A percentile compares a stretch with the other conserved stretches of the same genome.
Evolutionary conservation across 192 early-diverging fungal species (phyloP).

Genomic region (Coemansia sp.): DNA sequence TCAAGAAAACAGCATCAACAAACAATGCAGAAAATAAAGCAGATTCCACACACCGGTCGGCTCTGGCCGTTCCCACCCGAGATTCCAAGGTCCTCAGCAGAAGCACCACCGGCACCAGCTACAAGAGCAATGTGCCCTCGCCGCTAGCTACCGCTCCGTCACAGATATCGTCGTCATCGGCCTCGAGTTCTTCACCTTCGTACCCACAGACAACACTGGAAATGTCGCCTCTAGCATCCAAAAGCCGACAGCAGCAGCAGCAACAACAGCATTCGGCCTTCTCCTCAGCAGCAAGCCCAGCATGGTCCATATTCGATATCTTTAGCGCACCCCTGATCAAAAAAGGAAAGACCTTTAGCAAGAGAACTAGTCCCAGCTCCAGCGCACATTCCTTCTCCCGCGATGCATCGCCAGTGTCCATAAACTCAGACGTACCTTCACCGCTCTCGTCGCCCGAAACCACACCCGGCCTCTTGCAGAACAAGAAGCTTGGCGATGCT

Average conservation of each 20-base stretch:
- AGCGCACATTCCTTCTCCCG: background rate
- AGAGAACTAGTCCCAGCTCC: background rate
- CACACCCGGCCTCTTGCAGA: background rate
- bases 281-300: background rate
- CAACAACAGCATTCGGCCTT: background rate
- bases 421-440: background rate
- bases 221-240: background rate
- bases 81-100: background rate
- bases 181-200: background rate
- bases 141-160: slow-evolving; percentile 5
- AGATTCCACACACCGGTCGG: background rate
- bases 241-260: background rate
- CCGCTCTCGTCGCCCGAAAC: slow-evolving; percentile 2
- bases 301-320: background rate
- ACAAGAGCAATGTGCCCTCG: background rate
- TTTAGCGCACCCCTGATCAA: background rate
- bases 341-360: background rate
- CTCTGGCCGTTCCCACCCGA: background rate
- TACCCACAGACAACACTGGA: background rate
- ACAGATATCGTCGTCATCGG: background rate
- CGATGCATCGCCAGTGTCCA: background rate
- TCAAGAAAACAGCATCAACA: background rate
- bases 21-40: background rate
- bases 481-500: background rate
- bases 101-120: slow-evolving; percentile 4